Evolutionary conservation across 371 early-diverging fungal species (phyloP).

Genomic region (Rhizomucor pusillus): DNA sequence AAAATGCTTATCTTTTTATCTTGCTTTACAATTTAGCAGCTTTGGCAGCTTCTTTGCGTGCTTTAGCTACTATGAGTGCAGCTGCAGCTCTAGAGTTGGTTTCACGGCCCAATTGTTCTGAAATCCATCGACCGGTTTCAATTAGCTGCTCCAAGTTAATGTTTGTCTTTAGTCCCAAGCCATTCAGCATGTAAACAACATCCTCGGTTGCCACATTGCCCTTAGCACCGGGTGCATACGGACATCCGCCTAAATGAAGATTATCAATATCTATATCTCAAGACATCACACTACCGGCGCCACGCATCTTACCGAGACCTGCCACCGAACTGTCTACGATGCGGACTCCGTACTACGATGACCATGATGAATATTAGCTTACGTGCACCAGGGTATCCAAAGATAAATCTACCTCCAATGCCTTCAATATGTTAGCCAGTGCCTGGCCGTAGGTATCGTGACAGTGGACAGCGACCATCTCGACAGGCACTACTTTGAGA

Average conservation of each 20-base stretch:
- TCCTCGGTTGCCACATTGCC: constrained; percentile 98
- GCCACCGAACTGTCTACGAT: constrained; percentile 92
- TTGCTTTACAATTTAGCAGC: constrained; percentile 5
- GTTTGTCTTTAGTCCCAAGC: constrained; percentile 81
- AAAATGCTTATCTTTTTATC: no score
- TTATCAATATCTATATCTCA: background rate
- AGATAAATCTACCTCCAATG: constrained; percentile 58
- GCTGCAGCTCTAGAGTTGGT: constrained; percentile 52
- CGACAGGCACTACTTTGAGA: constrained; percentile 66
- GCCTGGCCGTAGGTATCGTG: constrained; percentile 99
- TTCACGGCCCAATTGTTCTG: constrained; percentile 64
- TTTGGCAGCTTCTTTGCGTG: constrained; percentile 10
- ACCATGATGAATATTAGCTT: background rate
- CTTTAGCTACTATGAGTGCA: constrained; percentile 33
- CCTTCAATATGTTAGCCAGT: constrained; percentile 87
- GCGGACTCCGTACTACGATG: constrained; percentile 71
- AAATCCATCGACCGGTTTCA: constrained; percentile 83
- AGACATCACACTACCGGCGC: background rate
- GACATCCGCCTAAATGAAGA: constrained; percentile 79
- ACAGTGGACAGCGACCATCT: constrained; percentile 89
- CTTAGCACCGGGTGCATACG: constrained; percentile 94
- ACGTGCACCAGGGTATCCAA: background rate
- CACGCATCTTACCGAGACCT: constrained; percentile 76
- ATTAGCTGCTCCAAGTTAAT: constrained; percentile 74
- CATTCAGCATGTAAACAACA: constrained; percentile 91